phyloP scores from a whole-genome alignment of 805 yeast genomes.

The Saccharomyces paradoxus region DNA sequence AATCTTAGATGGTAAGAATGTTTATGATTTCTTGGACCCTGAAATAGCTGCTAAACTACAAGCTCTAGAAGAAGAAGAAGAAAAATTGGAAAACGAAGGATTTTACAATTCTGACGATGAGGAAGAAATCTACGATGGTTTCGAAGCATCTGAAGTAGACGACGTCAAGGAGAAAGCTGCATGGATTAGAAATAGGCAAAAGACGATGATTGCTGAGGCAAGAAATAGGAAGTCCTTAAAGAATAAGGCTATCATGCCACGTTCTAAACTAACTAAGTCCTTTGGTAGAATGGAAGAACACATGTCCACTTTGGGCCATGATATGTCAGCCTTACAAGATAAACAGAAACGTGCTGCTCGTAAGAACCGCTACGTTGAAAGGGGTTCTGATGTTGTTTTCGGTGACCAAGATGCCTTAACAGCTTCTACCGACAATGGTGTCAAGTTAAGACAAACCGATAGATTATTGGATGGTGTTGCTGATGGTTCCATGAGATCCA shows the following conservation, averaged over 20 bases:
- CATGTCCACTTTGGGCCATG: constrained; percentile 85
- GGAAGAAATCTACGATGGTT: constrained; percentile 60
- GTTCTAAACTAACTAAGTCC: constrained; percentile 74
- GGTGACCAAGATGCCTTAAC: constrained; percentile 32
- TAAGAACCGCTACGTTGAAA: constrained; percentile 34
- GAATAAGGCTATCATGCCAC: constrained; percentile 81
- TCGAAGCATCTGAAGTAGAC: constrained; percentile 55
- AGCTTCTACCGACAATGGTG: constrained; percentile 31
- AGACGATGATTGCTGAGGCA: constrained; percentile 83
- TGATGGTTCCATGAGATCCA: constrained; percentile 71
- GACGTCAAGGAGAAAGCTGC: constrained; percentile 75
- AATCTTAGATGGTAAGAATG: constrained; percentile 89
- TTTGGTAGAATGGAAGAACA: constrained; percentile 78
- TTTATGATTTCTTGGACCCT: constrained; percentile 93
- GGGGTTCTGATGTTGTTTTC: constrained; percentile 78
- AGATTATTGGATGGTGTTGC: constrained; percentile 80
- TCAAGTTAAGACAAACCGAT: constrained; percentile 53
- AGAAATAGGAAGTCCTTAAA: constrained; percentile 80
- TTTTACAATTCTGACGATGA: constrained; percentile 85
- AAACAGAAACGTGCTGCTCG: constrained; percentile 37
- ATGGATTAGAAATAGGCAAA: constrained; percentile 95
- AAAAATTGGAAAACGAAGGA: constrained; percentile 84
- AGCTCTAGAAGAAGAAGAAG: constrained; percentile 96
- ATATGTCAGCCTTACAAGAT: constrained; percentile 56
- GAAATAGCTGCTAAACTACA: constrained; percentile 89